Evolutionary conservation across 2,329 filamentous ascomycete genomes (phyloP), one percentile per base, ranked within the genome.

Genomic region (Fusarium proliferatum): DNA sequence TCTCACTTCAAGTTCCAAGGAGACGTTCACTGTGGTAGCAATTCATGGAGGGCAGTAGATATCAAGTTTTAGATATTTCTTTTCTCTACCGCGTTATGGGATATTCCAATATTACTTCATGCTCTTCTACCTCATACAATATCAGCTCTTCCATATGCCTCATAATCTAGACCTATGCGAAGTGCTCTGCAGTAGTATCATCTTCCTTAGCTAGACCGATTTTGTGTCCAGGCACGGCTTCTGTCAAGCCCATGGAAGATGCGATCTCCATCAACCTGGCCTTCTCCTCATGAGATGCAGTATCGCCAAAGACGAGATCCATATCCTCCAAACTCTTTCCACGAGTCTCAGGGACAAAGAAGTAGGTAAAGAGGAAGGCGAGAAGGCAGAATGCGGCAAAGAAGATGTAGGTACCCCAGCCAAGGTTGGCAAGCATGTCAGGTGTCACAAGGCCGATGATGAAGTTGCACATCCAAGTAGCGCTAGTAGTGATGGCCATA

Each of bases 271-370:
- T 57, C 39, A 57, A 11, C 17, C 53, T 46, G 12, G 53, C n/a
- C 39, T 57, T 57, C 13, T 57, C 53, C 39, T 46, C 53, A 23
- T 57, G 30, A 5, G 53, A 43, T 12, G 39, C 28, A 12, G 39
- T 57, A 9, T 46, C 53, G 4, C 83, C 83, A 76, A 85, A 86
- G 0, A 85, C 80, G 2, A 76, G 72, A 69, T 89, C 88, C 87
- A 90, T 90, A 59, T 89, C 86, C 75, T 90, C 88, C 1, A 90
- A 81, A 1, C 84, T 88, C 72, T 80, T 83, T 23, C 88, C 88
- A 53, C 84, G 85, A 0, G 89, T 91, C 77, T 91, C 89, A 0
- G 89, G 89, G 0, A 91, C 86, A 55, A 88, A 85, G 71, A 89
- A 85, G 68, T 81, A 88, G 0, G 86, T 86, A 81, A 87, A 90